phyloP scores from a whole-genome alignment of 768 basidiomycete species.

The Peribolospora baueri region DNA sequence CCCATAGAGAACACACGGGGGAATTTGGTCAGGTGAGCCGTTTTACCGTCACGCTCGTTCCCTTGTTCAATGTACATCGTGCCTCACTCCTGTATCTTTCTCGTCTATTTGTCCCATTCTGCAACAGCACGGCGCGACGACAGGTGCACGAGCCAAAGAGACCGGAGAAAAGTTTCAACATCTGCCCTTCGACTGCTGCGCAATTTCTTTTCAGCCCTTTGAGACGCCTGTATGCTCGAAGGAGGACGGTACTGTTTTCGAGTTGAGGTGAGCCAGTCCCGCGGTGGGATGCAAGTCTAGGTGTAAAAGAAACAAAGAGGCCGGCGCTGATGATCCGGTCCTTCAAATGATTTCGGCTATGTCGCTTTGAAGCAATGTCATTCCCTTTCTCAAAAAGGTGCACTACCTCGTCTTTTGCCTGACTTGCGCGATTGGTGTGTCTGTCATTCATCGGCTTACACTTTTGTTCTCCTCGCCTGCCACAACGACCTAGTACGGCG shows the following conservation, averaged over 20 bases:
- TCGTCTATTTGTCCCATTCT: too few species aligned
- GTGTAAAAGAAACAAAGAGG: neutral
- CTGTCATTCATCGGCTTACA: neutral
- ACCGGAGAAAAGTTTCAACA: constrained; percentile 21
- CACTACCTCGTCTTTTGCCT: too few species aligned
- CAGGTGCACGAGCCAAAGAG: too few species aligned
- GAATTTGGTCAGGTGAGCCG: too few species aligned
- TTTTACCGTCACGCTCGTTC: too few species aligned
- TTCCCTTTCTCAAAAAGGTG: constrained; percentile 58
- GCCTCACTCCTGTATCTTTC: too few species aligned
- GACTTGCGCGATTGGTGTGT: constrained; percentile 18
- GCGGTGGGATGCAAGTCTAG: neutral
- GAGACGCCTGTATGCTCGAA: constrained; percentile 66
- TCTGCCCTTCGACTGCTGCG: constrained; percentile 64
- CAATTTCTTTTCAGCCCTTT: constrained; percentile 74
- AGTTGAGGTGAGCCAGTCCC: constrained; percentile 24
- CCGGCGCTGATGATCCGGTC: neutral
- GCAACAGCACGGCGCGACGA: too few species aligned
- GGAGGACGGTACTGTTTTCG: constrained; percentile 59
- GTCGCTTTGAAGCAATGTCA: constrained; percentile 32
- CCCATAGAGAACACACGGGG: too few species aligned
- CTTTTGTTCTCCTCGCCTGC: neutral
- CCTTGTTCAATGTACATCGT: too few species aligned
- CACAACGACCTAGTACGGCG: constrained; percentile 5
- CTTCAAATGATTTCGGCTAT: constrained; percentile 14